Evolutionary conservation across 495 filamentous ascomycete genomes (phyloP).

Genomic region (Pseudoneurospora amorphoporcata): DNA sequence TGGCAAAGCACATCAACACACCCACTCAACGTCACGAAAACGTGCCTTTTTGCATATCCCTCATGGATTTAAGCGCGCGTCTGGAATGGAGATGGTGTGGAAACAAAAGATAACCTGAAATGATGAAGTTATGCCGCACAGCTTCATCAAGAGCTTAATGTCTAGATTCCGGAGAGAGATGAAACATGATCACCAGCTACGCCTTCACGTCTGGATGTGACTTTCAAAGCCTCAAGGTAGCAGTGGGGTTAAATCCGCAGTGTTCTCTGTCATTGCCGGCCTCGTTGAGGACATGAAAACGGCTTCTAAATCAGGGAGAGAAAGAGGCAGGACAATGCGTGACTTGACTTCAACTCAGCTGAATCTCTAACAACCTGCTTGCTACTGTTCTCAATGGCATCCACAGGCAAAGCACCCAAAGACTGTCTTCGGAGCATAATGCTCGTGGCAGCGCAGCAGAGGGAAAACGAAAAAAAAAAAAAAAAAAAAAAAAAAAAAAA

Average conservation of each 20-base stretch:
- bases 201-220: not conserved
- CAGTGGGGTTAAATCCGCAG: not conserved
- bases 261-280: not conserved
- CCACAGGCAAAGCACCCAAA: not conserved
- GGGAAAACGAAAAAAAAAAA: no score
- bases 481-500: not conserved
- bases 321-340: not conserved
- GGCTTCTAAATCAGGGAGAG: not conserved
- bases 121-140: not conserved
- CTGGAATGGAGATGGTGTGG: not conserved
- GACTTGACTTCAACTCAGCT: not conserved
- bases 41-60: not conserved
- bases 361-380: not conserved
- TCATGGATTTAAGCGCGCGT: not conserved
- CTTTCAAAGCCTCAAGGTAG: not conserved
- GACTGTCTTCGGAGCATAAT: not conserved
- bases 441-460: not conserved
- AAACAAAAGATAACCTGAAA: not conserved
- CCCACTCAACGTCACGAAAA: not conserved
- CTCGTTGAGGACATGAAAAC: not conserved
- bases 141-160: not conserved
- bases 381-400: not conserved
- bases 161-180: not conserved
- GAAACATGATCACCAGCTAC: not conserved
- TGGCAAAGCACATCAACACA: not conserved